Base-by-base conservation (phyloP, 805 yeast species). In the Candida hungchunana region DNA sequence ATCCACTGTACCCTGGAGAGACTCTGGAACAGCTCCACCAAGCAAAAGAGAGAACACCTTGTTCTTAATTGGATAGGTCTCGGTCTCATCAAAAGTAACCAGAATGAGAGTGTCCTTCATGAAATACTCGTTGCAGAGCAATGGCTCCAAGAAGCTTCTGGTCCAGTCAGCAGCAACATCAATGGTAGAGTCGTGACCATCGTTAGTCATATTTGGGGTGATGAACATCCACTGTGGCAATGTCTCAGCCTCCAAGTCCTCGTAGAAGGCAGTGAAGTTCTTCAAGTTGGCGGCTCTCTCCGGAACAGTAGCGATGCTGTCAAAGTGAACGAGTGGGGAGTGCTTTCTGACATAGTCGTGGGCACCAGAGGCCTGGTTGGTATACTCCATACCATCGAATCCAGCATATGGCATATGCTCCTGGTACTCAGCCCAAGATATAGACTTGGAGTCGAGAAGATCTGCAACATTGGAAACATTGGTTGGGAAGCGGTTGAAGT, bases 401-500 rank as follows among this genome's bases (percentile, higher is more conserved):
- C 75, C 77, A 29, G 76, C 54, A 63, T 71, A 71, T 26, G 78
- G 77, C 60, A 60, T 46, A 51, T 69, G 67, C 58, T 73, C 74
- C 55, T 69, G 68, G 60, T 73, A 73, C 58, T 71, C 73, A 36
- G 64, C 75, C 75, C 76, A 72, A 15, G 75, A 63, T 40, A 73
- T 69, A 19, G 59, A 59, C 49, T 57, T 58, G 38, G 58, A 53
- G 48, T 73, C 43, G 29, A 45, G 26, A 38, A 72, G 56, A 50
- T 73, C 78, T 12, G 62, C 76, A 18, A 73, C 42, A 26, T 67
- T 61, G 27, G 76, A 70, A 26, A 73, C 64, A 50, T 72, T 69
- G 18, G 47, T 23, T 33, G 77, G 77, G 30, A 71, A 46, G 10
- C 56, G 39, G 43, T 65, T 60, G 56, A 69, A 71, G 42, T 62